Evolutionary conservation across 192 early-diverging fungal genomes (phyloP), one percentile per base, ranked within the genome.

Genomic region (Pilobolus umbonatus): DNA sequence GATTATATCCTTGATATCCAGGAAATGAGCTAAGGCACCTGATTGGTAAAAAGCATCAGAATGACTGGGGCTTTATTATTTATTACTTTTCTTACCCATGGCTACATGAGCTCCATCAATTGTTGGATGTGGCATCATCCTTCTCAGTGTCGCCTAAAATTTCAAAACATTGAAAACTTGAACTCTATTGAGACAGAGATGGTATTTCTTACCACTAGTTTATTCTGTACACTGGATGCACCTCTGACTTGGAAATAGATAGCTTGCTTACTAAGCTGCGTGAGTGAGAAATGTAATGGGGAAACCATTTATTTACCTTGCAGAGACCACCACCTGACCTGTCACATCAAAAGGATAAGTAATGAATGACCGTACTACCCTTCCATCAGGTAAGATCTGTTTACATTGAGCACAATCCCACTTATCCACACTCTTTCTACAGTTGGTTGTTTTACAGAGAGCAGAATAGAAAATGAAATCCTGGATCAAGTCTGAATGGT

Each of bases 1-100:
- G 25, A 57, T 57, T n/a, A 42, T 57, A 17, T 57, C 35, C 22
- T 44, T 57, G 11, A 57, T 57, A 17, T 57, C 55, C 6, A 14
- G 10, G 1, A 57, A 12, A 17, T 19, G 39, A 10, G 19, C 1
- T 4, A 40, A 25, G 11, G 38, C 38, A 24, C 55, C 55, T 57
- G 26, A 15, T 29, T 28, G 14, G 22, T 17, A 42, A 42, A 42
- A 9, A 26, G 10, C 24, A 2, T 28, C n/a, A 15, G 5, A 17
- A 28, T 6, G 21, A 46, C 4, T 21, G 10, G 2, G 22, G 8
- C 28, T 19, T 12, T 12, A 5, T 17, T 22, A 47, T 28, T 21
- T n/a, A 25, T 15, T 28, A 49, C 22, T n/a, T n/a, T n/a, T n/a
- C n/a, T n/a, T n/a, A n/a, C n/a, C n/a, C n/a, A n/a, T n/a, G n/a